Conservation (phyloP, 2,329 filamentous ascomycete genomes). For the Alternaria ethzedia region DNA sequence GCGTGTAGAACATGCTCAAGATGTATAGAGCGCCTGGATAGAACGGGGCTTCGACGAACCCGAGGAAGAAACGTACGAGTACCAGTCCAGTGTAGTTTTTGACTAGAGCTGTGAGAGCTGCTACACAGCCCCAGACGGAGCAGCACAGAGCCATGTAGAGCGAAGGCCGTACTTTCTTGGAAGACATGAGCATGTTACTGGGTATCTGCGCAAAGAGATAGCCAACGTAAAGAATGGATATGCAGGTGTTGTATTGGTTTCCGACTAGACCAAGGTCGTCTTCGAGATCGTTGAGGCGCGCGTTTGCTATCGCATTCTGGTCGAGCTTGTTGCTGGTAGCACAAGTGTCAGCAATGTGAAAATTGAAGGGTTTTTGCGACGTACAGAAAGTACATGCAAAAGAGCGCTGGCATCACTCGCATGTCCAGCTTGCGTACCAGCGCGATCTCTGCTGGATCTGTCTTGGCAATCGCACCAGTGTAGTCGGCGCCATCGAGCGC, state of each 20-base stretch:
- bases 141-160: constrained; percentile 43
- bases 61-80: constrained; percentile 36
- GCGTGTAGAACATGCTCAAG: constrained; percentile 69
- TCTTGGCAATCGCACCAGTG: constrained; percentile 29
- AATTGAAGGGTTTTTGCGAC: background rate
- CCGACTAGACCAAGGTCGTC: constrained; percentile 45
- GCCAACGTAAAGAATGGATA: constrained; percentile 66
- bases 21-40: constrained; percentile 67
- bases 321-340: constrained; percentile 54
- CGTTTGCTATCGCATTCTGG: constrained; percentile 69
- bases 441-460: constrained; percentile 31
- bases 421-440: constrained; percentile 35
- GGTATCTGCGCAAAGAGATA: constrained; percentile 45
- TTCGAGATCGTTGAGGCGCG: constrained; percentile 40
- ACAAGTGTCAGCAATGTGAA: background rate
- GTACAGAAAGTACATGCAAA: constrained; percentile 51
- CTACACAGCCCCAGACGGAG: constrained; percentile 42
- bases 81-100: constrained; percentile 40
- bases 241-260: constrained; percentile 65
- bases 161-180: constrained; percentile 36
- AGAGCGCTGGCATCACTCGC: constrained; percentile 33
- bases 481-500: constrained; percentile 22
- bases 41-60: constrained; percentile 51
- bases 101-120: constrained; percentile 32
- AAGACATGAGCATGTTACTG: constrained; percentile 53